A percentile compares a stretch with the other conserved stretches of the same genome.
phyloP scores from a whole-genome alignment of 1,139 yeast species.

The Blastobotrys illinoisensis region DNA sequence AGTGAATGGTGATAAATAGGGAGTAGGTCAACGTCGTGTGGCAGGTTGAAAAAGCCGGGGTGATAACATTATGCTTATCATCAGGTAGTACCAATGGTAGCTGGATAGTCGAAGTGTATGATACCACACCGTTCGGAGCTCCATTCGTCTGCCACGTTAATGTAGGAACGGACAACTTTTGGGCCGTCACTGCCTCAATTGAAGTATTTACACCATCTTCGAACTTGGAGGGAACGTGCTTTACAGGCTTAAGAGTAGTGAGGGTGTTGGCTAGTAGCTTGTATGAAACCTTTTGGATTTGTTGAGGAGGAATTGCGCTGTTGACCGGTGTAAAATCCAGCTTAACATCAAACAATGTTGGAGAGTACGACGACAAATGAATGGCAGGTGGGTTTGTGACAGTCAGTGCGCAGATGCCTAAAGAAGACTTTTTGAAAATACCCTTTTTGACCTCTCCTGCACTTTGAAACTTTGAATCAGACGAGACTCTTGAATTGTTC shows the following conservation, averaged over 20 bases:
- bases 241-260: not conserved
- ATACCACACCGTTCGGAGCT: not conserved
- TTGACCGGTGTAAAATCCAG: constrained; percentile 3
- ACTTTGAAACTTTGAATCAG: not conserved
- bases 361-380: not conserved
- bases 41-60: constrained; percentile 8
- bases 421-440: not conserved
- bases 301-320: not conserved
- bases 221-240: constrained; percentile 1
- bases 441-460: constrained; percentile 5
- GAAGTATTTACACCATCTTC: constrained; percentile 1
- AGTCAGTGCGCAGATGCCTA: constrained; percentile 6
- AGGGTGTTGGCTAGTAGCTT: constrained; percentile 7
- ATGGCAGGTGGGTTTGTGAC: constrained; percentile 5
- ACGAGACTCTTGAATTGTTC: not conserved
- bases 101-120: not conserved
- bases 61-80: not conserved
- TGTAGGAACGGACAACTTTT: constrained; percentile 3
- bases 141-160: not conserved
- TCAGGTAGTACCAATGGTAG: constrained; percentile 6
- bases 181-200: constrained; percentile 2
- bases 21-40: constrained; percentile 5
- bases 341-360: not conserved
- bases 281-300: constrained; percentile 2
- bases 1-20: constrained; percentile 1